Conservation (phyloP, 257 asterid genomes). For the Mitragyna speciosa region DNA sequence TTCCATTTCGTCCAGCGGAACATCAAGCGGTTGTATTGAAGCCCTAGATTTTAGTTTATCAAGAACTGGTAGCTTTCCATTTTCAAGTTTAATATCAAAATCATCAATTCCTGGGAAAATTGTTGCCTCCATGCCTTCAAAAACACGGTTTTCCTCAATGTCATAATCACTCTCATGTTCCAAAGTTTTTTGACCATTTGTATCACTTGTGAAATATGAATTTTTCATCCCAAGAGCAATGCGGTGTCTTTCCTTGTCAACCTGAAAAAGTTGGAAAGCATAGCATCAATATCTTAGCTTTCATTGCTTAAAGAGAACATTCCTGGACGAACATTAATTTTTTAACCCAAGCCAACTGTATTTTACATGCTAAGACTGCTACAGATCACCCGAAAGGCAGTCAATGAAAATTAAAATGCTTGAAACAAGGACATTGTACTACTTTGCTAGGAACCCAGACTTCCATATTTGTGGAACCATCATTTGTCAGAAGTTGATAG, state of each 20-base stretch:
- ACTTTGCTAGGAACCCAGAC: not conserved
- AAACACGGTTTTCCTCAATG: constrained; percentile 31
- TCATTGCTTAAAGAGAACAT: not conserved
- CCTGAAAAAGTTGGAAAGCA: constrained; percentile 41
- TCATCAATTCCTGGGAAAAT: constrained; percentile 25
- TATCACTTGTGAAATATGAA: constrained; percentile 55
- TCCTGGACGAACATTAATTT: not conserved
- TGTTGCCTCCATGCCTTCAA: constrained; percentile 29
- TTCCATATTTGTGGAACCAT: not conserved
- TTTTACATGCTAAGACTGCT: not conserved
- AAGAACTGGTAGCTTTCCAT: constrained; percentile 38
- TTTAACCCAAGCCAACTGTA: not conserved
- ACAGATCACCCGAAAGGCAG: not conserved
- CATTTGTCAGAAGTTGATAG: not conserved
- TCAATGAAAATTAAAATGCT: not conserved
- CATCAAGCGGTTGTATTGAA: constrained; percentile 82
- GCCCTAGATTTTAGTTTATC: constrained; percentile 76
- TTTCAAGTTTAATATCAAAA: constrained; percentile 29
- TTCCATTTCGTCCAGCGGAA: constrained; percentile 75
- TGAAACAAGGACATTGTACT: not conserved
- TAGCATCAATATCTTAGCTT: not conserved
- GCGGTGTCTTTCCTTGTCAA: constrained; percentile 80
- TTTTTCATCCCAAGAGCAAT: constrained; percentile 91
- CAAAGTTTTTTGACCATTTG: constrained; percentile 31
- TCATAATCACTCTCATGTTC: constrained; percentile 24